Evolutionary conservation across 306 rosid species (phyloP).

Genomic region (Casuarina glauca): DNA sequence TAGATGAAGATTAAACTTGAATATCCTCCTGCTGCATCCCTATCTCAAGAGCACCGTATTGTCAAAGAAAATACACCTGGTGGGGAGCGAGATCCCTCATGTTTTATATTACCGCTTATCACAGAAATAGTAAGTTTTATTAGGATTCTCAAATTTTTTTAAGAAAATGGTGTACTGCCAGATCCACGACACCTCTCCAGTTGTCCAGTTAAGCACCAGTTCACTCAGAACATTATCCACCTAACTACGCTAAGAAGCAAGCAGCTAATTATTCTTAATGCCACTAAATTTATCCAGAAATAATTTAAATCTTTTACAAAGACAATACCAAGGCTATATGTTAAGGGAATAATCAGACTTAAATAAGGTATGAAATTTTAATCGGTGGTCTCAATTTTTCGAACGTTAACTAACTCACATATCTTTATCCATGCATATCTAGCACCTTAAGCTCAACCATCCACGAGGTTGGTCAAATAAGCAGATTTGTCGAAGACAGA

Average conservation of each 20-base stretch:
- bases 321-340: not conserved
- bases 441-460: slow-evolving; percentile 2
- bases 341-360: not conserved
- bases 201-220: not conserved
- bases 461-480: not conserved
- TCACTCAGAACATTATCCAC: not conserved
- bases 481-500: not conserved
- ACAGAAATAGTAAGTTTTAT: too few species aligned
- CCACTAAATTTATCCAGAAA: not conserved
- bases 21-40: not conserved
- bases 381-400: not conserved
- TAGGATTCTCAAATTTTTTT: too few species aligned
- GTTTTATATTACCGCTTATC: not conserved
- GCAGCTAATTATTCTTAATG: not conserved
- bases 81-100: not conserved
- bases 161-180: not conserved
- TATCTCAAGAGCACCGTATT: not conserved
- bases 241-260: not conserved
- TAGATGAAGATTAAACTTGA: not conserved
- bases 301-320: not conserved
- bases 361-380: not conserved
- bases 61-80: not conserved
- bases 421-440: not conserved
- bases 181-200: not conserved
- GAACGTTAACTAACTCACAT: not conserved